These are phyloP conservation scores for Saccharomycopsis fodiens DNA, from an alignment of 805 yeast genomes.

Conservation along the genomic window DNA sequence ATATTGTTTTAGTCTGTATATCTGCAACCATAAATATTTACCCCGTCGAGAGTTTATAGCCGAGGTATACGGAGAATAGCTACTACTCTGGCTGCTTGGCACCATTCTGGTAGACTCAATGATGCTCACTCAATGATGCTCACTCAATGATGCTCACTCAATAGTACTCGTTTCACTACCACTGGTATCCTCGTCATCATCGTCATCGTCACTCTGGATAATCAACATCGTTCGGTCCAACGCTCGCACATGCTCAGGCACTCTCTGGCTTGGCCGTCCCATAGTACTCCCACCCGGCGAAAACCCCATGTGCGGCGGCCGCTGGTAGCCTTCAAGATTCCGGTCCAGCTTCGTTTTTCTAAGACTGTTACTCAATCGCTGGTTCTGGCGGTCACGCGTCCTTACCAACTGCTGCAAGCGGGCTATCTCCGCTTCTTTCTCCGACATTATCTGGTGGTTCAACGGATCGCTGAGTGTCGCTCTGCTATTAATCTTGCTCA, in stretches of 20 bases:
- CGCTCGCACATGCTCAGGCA: background rate
- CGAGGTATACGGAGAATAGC: too few relatives aligned
- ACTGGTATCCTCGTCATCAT: slow-evolving; percentile 13
- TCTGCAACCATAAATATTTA: too few relatives aligned
- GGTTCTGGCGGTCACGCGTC: slow-evolving; percentile 9
- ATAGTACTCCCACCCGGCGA: background rate
- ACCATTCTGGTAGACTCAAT: too few relatives aligned
- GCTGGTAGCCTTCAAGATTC: background rate
- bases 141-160: background rate
- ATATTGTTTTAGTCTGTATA: too few relatives aligned
- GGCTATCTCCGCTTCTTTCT: slow-evolving; percentile 17
- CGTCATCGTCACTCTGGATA: slow-evolving; percentile 17
- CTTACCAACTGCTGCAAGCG: slow-evolving; percentile 12
- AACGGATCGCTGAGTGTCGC: background rate
- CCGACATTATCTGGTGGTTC: slow-evolving; percentile 11
- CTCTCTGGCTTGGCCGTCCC: background rate
- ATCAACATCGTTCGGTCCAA: background rate
- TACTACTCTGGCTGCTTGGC: too few relatives aligned
- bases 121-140: too few relatives aligned
- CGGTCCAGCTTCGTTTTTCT: slow-evolving; percentile 1
- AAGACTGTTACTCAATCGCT: slow-evolving; percentile 1
- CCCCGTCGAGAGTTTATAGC: too few relatives aligned
- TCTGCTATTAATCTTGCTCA: background rate
- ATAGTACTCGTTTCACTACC: background rate
- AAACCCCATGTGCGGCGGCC: background rate